Conservation (phyloP, 352 stramenopile genomes). For the Plasmopara muralis region DNA sequence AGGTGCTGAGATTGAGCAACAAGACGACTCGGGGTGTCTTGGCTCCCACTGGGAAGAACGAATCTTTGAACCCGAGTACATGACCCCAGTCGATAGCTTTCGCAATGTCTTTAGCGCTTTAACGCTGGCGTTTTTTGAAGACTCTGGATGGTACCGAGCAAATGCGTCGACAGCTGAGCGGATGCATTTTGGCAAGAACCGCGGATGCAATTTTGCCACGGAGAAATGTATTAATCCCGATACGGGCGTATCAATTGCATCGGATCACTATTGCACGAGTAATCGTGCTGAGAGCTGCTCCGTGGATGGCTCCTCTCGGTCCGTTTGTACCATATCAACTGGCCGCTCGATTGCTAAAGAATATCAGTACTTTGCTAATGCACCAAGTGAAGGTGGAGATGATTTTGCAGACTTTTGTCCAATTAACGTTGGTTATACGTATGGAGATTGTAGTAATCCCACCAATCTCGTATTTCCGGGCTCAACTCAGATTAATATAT, state of each 20-base stretch:
- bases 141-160: slow-evolving; percentile 75
- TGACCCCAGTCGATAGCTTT: slow-evolving; percentile 70
- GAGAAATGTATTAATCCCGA: slow-evolving; percentile 59
- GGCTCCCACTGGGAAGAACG: slow-evolving; percentile 82
- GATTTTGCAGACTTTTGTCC: slow-evolving; percentile 75
- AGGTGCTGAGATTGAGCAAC: slow-evolving; percentile 73
- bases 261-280: slow-evolving; percentile 61
- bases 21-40: slow-evolving; percentile 57
- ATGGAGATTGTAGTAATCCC: slow-evolving; percentile 56
- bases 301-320: slow-evolving; percentile 61
- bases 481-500: slow-evolving; percentile 57
- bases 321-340: slow-evolving; percentile 48
- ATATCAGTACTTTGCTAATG: slow-evolving; percentile 58
- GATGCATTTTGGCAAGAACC: slow-evolving; percentile 60
- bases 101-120: slow-evolving; percentile 64
- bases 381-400: slow-evolving; percentile 41
- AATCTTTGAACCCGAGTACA: slow-evolving; percentile 79
- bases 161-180: slow-evolving; percentile 43
- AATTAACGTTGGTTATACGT: slow-evolving; percentile 61
- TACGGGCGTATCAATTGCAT: slow-evolving; percentile 33
- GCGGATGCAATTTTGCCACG: slow-evolving; percentile 57
- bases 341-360: slow-evolving; percentile 35
- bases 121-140: slow-evolving; percentile 77
- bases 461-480: slow-evolving; percentile 43
- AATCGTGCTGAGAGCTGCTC: slow-evolving; percentile 62